Conservation (phyloP, 192 early-diverging fungal genomes). For the Dissophora ornata region DNA sequence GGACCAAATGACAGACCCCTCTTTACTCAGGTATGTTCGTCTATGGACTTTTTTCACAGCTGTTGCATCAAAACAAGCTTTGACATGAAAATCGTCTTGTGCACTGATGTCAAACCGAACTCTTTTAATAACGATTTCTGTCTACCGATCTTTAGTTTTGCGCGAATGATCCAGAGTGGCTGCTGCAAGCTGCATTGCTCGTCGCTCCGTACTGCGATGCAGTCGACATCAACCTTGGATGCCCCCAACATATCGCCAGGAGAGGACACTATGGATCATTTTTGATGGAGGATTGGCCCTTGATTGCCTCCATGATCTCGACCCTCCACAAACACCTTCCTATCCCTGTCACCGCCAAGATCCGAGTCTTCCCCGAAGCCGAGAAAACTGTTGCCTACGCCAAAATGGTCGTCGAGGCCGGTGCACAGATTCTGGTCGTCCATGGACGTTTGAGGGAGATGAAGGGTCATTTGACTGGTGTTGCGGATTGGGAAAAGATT, state of each 20-base stretch:
- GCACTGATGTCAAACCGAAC: too few relatives aligned
- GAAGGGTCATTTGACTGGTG: conserved; percentile 95
- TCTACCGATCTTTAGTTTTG: conserved; percentile 78
- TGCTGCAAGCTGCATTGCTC: conserved; percentile 84
- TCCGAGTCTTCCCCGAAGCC: conserved; percentile 88
- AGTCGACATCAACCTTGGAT: conserved; percentile 96
- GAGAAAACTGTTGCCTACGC: conserved; percentile 94
- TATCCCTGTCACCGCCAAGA: conserved; percentile 97
- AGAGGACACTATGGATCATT: conserved; percentile 94
- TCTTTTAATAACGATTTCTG: too few relatives aligned
- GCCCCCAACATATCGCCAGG: conserved; percentile 95
- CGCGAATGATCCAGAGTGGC: conserved; percentile 90
- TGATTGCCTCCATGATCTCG: conserved; percentile 63
- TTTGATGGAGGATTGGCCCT: conserved; percentile 94
- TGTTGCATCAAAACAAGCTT: too few relatives aligned
- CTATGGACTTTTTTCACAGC: too few relatives aligned
- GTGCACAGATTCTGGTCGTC: conserved; percentile 92
- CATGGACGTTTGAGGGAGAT: conserved; percentile 96
- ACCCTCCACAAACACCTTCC: conserved; percentile 83
- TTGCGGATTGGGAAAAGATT: conserved; percentile 98
- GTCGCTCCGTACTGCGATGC: conserved; percentile 90
- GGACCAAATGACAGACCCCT: conserved; percentile 80
- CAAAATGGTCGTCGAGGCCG: conserved; percentile 94
- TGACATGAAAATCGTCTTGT: too few relatives aligned
- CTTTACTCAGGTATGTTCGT: conserved; percentile 74